A percentile compares a stretch with the other conserved stretches of the same genome.
These are phyloP conservation scores for Cladosporium sp. DNA, from an alignment of 2,329 filamentous ascomycete genomes.

Conservation along the genomic window DNA sequence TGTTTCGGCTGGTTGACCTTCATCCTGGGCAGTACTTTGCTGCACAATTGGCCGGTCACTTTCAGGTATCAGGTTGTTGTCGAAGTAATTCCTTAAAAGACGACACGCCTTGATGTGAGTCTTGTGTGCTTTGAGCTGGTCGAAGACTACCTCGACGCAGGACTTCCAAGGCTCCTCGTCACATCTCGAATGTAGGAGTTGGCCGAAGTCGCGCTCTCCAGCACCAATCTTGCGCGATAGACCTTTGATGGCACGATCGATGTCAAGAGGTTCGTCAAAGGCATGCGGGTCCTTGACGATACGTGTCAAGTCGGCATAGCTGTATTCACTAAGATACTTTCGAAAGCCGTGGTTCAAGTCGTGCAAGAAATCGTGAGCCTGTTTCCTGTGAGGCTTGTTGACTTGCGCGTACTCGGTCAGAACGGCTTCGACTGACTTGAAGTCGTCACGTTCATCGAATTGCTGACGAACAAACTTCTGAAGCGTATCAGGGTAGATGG, in stretches of 20 bases:
- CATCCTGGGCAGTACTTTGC: neutral
- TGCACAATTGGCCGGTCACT: neutral
- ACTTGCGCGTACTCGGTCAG: neutral
- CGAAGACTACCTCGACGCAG: neutral
- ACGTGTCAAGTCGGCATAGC: neutral
- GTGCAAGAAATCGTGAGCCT: neutral
- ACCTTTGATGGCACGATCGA: neutral
- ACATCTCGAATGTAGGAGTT: neutral
- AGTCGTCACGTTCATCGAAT: neutral
- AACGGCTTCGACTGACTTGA: conserved; percentile 6
- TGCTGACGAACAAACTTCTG: conserved; percentile 4
- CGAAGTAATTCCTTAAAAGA: neutral
- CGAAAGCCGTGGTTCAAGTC: neutral
- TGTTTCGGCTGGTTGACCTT: neutral
- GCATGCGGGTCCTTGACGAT: neutral
- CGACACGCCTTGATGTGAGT: neutral
- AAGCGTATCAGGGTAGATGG: neutral
- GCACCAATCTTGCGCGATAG: neutral
- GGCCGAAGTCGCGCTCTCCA: neutral
- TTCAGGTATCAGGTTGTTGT: neutral
- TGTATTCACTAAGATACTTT: conserved; percentile 1
- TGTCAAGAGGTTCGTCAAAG: neutral
- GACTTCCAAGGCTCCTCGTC: conserved; percentile 5
- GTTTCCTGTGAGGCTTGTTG: neutral
- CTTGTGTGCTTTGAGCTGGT: neutral